Evolutionary conservation across 768 basidiomycete genomes (phyloP).

Genomic region (Postia placenta): DNA sequence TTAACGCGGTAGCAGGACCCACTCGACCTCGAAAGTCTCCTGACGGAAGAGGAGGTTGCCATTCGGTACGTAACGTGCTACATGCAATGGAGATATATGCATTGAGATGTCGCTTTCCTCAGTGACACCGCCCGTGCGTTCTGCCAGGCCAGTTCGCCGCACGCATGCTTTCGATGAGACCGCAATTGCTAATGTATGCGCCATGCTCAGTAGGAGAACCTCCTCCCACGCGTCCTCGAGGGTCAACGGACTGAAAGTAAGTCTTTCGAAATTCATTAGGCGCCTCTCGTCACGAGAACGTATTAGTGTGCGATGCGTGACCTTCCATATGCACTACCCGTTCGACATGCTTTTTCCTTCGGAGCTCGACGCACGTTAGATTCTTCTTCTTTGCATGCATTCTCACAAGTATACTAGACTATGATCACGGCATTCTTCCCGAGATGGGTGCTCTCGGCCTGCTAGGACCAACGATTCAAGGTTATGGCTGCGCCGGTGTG

Average conservation of each 20-base stretch:
- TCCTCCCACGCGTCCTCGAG: constrained; percentile 83
- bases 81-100: neutral
- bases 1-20: constrained; percentile 57
- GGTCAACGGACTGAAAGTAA: constrained; percentile 85
- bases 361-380: too few species aligned
- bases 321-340: neutral
- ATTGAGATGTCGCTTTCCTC: neutral
- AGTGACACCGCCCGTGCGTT: constrained; percentile 79
- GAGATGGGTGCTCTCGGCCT: constrained; percentile 94
- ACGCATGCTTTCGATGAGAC: neutral
- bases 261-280: constrained; percentile 9
- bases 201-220: constrained; percentile 52
- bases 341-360: too few species aligned
- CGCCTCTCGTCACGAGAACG: too few species aligned
- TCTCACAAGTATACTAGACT: constrained; percentile 40
- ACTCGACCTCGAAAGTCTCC: constrained; percentile 65
- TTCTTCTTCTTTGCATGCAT: neutral
- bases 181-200: neutral
- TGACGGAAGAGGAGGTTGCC: constrained; percentile 87
- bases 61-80: constrained; percentile 55
- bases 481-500: constrained; percentile 91
- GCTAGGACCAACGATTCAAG: constrained; percentile 87
- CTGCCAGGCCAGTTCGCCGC: constrained; percentile 53
- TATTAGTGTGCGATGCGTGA: neutral
- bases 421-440: constrained; percentile 66